Base-by-base conservation (phyloP, 2,329 filamentous ascomycete species). In the Aspergillus fumigatiaffinis region DNA sequence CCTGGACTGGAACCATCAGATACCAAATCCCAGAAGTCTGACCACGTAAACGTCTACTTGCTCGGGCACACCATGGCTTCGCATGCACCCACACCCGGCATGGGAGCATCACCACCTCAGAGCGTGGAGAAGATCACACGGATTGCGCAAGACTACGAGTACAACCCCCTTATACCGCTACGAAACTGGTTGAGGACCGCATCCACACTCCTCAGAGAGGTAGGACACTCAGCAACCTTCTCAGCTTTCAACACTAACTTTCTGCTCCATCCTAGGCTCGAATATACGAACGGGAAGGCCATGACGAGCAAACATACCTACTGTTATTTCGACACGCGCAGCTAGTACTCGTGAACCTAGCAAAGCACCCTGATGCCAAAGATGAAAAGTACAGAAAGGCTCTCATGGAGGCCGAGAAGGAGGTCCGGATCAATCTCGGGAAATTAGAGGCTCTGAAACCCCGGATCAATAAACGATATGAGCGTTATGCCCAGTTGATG, bases 251-350 rank as follows among this genome's bases (percentile, higher is more conserved):
- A 55, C 21, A 25, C n/a, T 51, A 23, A 59, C 25, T 17, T 51
- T 32, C 4, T 38, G 26, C 17, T 26, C 35, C 32, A 35, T 28
- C 12, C 25, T 68, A 97, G 90, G 92, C 91, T 21, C 82, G 85
- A 52, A 91, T 93, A 66, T 96, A 96, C 71, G 83, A 94, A 67
- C 83, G 84, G 46, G 93, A 97, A 74, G 88, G 88, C 67, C 92
- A 97, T 74, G 86, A 91, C 62, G 86, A 92, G 66, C 89, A 94
- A 69, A 90, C 93, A 4, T 99, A 96, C 73, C 83, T 97, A 54
- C 86, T 97, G 58, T 84, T 96, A n/a, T 91, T 94, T 71, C 87
- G 94, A 65, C 92, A 96, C 76, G 91, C 91, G 9, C 83, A 88
- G 53, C 85, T 99, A n/a, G 84, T 96, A 25, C 79, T 96, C 28